Percentiles rank a stretch among this genome's conserved stretches.
Conservation (phyloP, 208 protist genomes). For the Acanthamoeba castellanii region DNA sequence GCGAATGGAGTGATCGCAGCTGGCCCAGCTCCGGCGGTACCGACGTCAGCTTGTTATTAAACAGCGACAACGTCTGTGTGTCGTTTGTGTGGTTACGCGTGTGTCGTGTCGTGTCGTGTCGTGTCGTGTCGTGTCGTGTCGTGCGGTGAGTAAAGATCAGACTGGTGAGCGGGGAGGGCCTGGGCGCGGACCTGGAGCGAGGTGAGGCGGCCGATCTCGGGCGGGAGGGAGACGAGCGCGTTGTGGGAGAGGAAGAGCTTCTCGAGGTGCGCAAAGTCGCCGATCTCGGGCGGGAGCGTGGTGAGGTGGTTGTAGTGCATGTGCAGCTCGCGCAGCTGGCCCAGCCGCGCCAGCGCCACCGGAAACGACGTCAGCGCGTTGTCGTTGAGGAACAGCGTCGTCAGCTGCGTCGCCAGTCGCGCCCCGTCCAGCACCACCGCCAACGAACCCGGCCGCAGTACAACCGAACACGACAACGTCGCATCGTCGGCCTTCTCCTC, state of each 20-base stretch:
- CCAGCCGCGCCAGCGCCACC: neutral
- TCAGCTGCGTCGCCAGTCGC: constrained; percentile 31
- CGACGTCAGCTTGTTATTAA: constrained; percentile 54
- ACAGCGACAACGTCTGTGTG: constrained; percentile 37
- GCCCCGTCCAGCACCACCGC: neutral
- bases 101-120: too few relatives aligned
- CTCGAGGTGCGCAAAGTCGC: constrained; percentile 31
- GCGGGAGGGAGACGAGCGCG: constrained; percentile 13
- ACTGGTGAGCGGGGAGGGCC: too few relatives aligned
- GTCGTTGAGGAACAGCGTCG: constrained; percentile 37
- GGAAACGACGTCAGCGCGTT: constrained; percentile 32
- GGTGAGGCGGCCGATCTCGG: constrained; percentile 54
- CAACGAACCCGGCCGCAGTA: too few relatives aligned
- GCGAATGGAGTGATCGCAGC: constrained; percentile 43
- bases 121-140: too few relatives aligned
- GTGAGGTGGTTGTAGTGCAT: constrained; percentile 58
- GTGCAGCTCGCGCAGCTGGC: constrained; percentile 52
- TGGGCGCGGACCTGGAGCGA: neutral
- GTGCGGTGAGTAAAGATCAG: too few relatives aligned
- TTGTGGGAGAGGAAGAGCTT: constrained; percentile 74
- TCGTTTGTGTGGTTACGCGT: too few relatives aligned
- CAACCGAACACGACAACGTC: neutral
- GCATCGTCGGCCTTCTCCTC: neutral
- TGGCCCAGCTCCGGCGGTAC: constrained; percentile 49
- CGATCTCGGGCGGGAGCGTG: constrained; percentile 39